Evolutionary conservation across 139 green algal species (phyloP).

Genomic region (Volvox reticuliferus): DNA sequence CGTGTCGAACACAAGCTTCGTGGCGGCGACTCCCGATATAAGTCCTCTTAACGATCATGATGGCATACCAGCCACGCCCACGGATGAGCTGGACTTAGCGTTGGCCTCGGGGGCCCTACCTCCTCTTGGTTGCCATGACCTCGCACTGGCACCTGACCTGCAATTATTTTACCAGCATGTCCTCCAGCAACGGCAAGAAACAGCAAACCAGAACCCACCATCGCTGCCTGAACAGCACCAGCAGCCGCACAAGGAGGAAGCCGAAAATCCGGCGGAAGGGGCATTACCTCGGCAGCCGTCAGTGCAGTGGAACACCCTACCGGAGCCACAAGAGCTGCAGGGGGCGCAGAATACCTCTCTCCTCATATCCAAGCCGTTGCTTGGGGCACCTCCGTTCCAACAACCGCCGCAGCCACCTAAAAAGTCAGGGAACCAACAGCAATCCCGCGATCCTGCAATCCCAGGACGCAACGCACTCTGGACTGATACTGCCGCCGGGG

Average conservation of each 20-base stretch:
- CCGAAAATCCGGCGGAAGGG: too few species aligned
- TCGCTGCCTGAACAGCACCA: too few species aligned
- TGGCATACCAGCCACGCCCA: slow-evolving; percentile 15
- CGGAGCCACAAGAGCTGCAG: neutral
- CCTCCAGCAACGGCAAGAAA: neutral
- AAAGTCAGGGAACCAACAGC: neutral
- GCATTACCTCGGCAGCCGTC: too few species aligned
- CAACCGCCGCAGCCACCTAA: neutral
- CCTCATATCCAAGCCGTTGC: neutral
- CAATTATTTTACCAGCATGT: neutral
- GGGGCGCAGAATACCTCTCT: neutral
- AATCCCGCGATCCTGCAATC: neutral
- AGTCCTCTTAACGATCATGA: neutral
- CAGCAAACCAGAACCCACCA: too few species aligned
- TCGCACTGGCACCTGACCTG: neutral
- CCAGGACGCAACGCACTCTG: neutral
- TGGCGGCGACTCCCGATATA: neutral
- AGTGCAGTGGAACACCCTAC: too few species aligned
- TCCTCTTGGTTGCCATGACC: neutral
- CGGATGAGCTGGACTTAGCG: slow-evolving; percentile 23
- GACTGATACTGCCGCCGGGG: too few species aligned
- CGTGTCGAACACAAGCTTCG: slow-evolving; percentile 26
- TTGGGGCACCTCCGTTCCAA: neutral
- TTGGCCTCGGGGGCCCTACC: neutral
- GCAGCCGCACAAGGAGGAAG: neutral